Conservation (phyloP, 2,329 filamentous ascomycete species). For the Zasmidium cellare region DNA sequence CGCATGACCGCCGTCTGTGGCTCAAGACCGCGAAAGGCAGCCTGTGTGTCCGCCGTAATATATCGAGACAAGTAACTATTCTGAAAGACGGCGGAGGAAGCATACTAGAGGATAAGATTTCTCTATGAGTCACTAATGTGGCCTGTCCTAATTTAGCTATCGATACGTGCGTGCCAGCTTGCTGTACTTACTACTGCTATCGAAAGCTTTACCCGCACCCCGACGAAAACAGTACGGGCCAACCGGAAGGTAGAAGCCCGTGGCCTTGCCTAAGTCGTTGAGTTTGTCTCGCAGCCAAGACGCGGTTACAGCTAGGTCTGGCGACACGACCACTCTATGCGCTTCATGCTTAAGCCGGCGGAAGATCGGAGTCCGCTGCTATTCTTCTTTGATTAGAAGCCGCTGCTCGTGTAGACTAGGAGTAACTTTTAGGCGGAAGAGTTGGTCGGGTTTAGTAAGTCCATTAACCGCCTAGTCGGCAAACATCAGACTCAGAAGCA, state of each 20-base stretch:
- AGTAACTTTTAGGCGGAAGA: too few relatives aligned
- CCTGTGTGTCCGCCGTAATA: constrained; percentile 19
- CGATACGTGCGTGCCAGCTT: constrained; percentile 1
- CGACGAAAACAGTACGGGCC: constrained; percentile 12
- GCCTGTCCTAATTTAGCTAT: too few relatives aligned
- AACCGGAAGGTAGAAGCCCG: constrained; percentile 13
- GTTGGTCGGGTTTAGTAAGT: too few relatives aligned
- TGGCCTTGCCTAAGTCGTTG: constrained; percentile 2
- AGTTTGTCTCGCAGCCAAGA: constrained; percentile 11
- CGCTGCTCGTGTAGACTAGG: too few relatives aligned
- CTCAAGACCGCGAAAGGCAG: constrained; percentile 11
- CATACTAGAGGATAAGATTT: constrained; percentile 19
- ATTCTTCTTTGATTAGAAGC: too few relatives aligned
- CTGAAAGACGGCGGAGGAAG: constrained; percentile 15
- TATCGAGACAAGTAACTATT: constrained; percentile 20
- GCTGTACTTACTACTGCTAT: constrained; percentile 18
- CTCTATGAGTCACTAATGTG: too few relatives aligned
- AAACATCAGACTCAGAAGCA: constrained; percentile 16
- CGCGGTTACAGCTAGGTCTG: background rate
- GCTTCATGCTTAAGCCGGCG: too few relatives aligned
- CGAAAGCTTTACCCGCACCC: constrained; percentile 15
- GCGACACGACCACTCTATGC: too few relatives aligned
- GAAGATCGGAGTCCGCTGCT: too few relatives aligned
- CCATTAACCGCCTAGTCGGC: constrained; percentile 14
- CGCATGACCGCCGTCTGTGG: constrained; percentile 9